These are phyloP conservation scores for Podila epicladia DNA, from an alignment of 192 early-diverging fungal genomes.

Conservation along the genomic window DNA sequence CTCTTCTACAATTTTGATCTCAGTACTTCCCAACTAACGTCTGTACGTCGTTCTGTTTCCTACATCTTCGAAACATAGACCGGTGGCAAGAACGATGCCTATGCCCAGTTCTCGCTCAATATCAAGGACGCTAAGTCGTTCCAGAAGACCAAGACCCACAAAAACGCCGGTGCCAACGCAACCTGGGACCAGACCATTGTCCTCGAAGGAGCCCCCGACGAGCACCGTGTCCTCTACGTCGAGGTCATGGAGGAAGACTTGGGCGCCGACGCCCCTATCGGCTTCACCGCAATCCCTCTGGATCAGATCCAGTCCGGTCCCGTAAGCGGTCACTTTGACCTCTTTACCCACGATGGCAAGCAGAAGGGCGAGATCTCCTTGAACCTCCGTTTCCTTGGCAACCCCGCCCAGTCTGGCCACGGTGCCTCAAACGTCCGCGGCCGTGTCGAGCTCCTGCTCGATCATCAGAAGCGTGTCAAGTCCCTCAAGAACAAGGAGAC, in stretches of 20 bases:
- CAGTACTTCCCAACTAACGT: background rate
- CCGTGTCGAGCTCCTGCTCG: conserved; percentile 21
- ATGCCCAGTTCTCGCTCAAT: conserved; percentile 40
- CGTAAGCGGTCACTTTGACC: conserved; percentile 40
- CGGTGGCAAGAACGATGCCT: conserved; percentile 54
- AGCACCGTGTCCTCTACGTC: conserved; percentile 32
- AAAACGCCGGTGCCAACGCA: conserved; percentile 40
- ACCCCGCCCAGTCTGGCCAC: conserved; percentile 4
- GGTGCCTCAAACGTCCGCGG: background rate
- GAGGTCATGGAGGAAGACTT: conserved; percentile 53
- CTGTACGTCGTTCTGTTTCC: background rate
- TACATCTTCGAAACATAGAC: background rate
- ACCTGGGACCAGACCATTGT: conserved; percentile 51
- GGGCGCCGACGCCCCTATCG: conserved; percentile 42
- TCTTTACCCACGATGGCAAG: conserved; percentile 45
- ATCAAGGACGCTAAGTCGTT: conserved; percentile 28
- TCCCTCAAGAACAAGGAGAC: conserved; percentile 19
- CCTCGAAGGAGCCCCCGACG: conserved; percentile 25
- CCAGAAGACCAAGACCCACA: conserved; percentile 44
- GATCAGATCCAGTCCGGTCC: conserved; percentile 31
- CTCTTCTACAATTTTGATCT: background rate
- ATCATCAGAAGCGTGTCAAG: conserved; percentile 48
- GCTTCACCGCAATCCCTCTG: conserved; percentile 53
- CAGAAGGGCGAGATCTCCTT: conserved; percentile 39
- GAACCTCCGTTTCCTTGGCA: conserved; percentile 10